Conservation (phyloP, 2,329 filamentous ascomycete species). For the Paecilomyces formosus region DNA sequence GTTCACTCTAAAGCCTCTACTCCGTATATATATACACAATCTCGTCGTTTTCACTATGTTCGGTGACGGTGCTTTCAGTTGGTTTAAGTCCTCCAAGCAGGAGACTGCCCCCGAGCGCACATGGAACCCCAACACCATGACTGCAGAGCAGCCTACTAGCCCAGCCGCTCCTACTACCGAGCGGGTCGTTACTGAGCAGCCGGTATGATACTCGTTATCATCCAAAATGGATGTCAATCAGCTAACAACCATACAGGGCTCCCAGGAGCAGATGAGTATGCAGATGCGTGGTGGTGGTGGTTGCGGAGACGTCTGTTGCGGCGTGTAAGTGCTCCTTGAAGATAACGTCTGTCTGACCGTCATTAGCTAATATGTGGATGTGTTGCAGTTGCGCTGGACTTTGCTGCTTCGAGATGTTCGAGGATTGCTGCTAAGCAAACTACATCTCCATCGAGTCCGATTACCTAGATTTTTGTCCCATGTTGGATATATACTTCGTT, state of each 20-base stretch:
- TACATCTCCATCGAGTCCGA: neutral
- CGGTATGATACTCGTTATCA: slow-evolving; percentile 14
- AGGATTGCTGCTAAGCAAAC: slow-evolving; percentile 26
- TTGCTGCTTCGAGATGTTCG: slow-evolving; percentile 23
- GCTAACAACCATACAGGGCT: slow-evolving; percentile 4
- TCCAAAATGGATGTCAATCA: neutral
- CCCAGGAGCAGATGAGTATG: slow-evolving; percentile 19
- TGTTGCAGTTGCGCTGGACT: slow-evolving; percentile 19
- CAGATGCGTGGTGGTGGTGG: slow-evolving; percentile 24
- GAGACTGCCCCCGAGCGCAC: slow-evolving; percentile 10
- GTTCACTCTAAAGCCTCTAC: no score
- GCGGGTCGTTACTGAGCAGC: slow-evolving; percentile 17
- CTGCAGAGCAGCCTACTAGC: slow-evolving; percentile 25
- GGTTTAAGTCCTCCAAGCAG: slow-evolving; percentile 23
- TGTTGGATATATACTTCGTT: neutral
- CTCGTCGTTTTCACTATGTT: slow-evolving; percentile 4
- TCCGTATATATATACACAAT: neutral
- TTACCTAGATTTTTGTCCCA: neutral
- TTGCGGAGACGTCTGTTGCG: slow-evolving; percentile 23
- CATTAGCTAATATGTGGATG: slow-evolving; percentile 1
- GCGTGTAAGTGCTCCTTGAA: slow-evolving; percentile 16
- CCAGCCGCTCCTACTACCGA: slow-evolving; percentile 19
- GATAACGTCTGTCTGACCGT: neutral
- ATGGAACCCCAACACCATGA: slow-evolving; percentile 25
- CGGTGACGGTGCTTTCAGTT: slow-evolving; percentile 18